Evolutionary conservation across 2,329 filamentous ascomycete species (phyloP).

Genomic region (Pezizomycotina sp.): DNA sequence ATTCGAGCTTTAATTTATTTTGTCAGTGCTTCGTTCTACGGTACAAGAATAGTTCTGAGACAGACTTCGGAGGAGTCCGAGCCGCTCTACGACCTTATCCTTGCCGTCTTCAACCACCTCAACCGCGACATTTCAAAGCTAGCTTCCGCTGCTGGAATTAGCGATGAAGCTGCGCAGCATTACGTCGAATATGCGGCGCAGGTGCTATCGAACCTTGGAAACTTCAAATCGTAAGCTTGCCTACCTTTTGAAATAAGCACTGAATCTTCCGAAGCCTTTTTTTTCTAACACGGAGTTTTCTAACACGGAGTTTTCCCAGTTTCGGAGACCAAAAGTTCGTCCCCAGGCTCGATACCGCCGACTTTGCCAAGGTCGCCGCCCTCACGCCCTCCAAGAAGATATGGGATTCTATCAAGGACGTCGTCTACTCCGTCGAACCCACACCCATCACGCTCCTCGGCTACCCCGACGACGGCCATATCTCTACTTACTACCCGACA

Average conservation of each 20-base stretch:
- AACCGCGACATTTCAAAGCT: conserved; percentile 56
- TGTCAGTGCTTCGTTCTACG: conserved; percentile 55
- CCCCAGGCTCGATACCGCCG: conserved; percentile 48
- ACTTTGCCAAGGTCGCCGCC: conserved; percentile 47
- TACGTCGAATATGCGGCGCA: conserved; percentile 65
- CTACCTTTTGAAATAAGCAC: background rate
- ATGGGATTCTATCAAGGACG: conserved; percentile 52
- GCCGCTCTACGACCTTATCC: conserved; percentile 63
- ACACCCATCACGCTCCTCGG: conserved; percentile 54
- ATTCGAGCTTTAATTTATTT: conserved; percentile 10
- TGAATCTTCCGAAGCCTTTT: conserved; percentile 6
- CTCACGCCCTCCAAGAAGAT: conserved; percentile 42
- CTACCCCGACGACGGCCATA: conserved; percentile 55
- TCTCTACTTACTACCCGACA: conserved; percentile 70
- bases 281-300: conserved; percentile 25
- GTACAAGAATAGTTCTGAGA: conserved; percentile 60
- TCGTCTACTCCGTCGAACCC: conserved; percentile 47
- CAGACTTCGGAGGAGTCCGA: conserved; percentile 72
- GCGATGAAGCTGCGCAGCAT: conserved; percentile 44
- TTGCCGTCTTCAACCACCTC: conserved; percentile 49
- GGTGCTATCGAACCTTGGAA: conserved; percentile 65
- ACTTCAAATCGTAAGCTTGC: conserved; percentile 62
- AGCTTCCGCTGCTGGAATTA: conserved; percentile 46
- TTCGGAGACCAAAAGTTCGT: conserved; percentile 77
- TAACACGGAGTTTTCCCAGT: no score